Conservation (phyloP, 495 filamentous ascomycete species). For the Neurospora cerealis region DNA sequence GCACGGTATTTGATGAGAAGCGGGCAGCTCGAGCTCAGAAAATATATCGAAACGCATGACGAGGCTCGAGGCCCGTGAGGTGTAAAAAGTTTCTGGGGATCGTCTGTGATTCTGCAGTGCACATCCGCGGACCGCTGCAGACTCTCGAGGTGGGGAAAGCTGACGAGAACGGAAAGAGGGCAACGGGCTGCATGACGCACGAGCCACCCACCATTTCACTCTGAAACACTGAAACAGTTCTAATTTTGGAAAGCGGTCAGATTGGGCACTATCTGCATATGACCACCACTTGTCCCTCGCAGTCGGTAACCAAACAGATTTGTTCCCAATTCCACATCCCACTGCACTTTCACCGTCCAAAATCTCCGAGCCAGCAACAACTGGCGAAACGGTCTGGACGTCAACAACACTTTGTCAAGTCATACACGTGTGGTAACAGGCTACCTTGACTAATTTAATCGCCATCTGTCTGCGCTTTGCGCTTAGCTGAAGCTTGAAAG, state of each 20-base stretch:
- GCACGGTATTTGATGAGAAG: neutral
- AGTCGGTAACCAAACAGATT: neutral
- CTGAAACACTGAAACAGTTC: neutral
- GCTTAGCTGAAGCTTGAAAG: neutral
- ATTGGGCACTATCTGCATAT: neutral
- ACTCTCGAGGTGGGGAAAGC: neutral
- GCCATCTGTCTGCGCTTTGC: neutral
- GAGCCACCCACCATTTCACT: neutral
- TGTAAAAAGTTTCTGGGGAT: neutral
- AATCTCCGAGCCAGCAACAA: neutral
- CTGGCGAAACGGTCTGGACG: neutral
- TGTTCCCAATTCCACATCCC: neutral
- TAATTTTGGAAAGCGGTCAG: neutral
- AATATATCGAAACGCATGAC: neutral
- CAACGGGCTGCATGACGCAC: neutral
- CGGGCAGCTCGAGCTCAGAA: neutral
- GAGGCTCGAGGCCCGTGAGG: neutral
- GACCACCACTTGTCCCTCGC: neutral
- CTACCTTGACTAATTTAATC: neutral
- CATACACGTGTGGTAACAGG: neutral
- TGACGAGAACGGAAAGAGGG: conserved; percentile 1
- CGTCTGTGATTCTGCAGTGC: neutral
- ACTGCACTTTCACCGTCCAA: neutral
- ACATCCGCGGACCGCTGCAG: neutral
- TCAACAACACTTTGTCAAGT: neutral